A percentile compares a stretch with the other conserved stretches of the same genome.
Conservation (phyloP, 352 stramenopile species). For the Phytophthora pinifolia region DNA sequence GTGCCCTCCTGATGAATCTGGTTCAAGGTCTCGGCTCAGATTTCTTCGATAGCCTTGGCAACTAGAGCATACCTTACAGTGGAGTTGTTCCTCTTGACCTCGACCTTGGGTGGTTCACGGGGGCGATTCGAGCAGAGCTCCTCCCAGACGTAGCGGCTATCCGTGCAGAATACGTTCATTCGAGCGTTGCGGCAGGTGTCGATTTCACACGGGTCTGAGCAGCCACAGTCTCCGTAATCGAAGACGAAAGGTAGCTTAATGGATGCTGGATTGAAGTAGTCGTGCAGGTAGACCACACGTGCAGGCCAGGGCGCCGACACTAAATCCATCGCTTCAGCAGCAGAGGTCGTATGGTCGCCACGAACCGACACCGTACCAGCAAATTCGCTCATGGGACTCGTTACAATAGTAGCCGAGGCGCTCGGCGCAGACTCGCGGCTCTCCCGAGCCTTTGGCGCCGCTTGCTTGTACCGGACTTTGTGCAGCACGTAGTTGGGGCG, state of each 20-base stretch:
- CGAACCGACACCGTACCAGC: not conserved
- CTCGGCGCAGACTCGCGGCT: not conserved
- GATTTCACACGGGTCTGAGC: not conserved
- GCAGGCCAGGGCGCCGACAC: not conserved
- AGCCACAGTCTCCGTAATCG: not conserved
- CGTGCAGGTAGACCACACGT: not conserved
- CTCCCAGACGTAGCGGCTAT: not conserved
- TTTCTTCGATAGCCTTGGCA: too few species aligned
- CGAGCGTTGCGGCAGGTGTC: not conserved
- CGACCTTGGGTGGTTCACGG: not conserved
- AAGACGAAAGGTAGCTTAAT: not conserved
- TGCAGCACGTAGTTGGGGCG: not conserved
- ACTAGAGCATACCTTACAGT: too few species aligned
- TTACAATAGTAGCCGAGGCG: not conserved
- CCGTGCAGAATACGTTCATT: conserved; percentile 2
- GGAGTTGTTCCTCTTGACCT: too few species aligned
- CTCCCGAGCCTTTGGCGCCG: not conserved
- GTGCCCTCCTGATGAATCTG: too few species aligned
- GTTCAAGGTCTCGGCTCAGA: too few species aligned
- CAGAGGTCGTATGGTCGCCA: not conserved
- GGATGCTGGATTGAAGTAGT: not conserved
- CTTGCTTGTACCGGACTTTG: not conserved
- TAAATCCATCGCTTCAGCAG: not conserved
- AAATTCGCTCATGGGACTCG: not conserved
- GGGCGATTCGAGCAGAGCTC: conserved; percentile 3